phyloP scores from a whole-genome alignment of 306 rosid genomes.

The Calophaca sinica region DNA sequence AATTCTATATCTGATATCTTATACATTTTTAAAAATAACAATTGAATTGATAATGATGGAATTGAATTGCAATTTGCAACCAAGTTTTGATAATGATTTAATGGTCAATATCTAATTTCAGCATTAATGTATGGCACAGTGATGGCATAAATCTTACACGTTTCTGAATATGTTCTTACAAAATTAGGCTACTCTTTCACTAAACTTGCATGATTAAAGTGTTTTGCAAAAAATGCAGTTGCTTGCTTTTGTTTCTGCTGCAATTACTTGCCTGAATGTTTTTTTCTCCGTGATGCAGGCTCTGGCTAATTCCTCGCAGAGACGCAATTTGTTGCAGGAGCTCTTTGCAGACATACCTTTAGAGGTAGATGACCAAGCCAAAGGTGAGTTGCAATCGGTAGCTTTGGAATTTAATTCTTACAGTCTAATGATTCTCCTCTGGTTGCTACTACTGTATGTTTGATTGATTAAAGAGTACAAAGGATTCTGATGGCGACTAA shows the following conservation, averaged over 20 bases:
- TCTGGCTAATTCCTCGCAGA: conserved; percentile 77
- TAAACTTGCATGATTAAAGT: no score
- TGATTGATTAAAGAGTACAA: no score
- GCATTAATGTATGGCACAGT: background rate
- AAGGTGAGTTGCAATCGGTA: conserved; percentile 60
- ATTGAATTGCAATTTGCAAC: background rate
- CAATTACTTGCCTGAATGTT: background rate
- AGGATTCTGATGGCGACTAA: background rate
- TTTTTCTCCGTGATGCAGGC: conserved; percentile 63
- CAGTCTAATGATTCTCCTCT: background rate
- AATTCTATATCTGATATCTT: no score
- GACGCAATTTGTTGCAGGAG: conserved; percentile 90
- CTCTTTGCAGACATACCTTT: conserved; percentile 93
- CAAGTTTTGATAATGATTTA: conserved; percentile 2
- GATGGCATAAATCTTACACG: background rate
- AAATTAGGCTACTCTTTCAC: no score
- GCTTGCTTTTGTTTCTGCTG: background rate
- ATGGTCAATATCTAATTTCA: background rate
- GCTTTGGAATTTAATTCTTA: background rate
- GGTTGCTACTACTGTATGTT: no score
- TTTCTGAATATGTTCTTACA: no score
- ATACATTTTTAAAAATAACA: no score
- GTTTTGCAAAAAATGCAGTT: background rate
- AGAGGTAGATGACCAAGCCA: conserved; percentile 91
- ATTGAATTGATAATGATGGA: background rate